A percentile compares a stretch with the other conserved stretches of the same genome.
Conservation (phyloP, 176 grass and related monocot species). For the Alopecurus myosuroides region DNA sequence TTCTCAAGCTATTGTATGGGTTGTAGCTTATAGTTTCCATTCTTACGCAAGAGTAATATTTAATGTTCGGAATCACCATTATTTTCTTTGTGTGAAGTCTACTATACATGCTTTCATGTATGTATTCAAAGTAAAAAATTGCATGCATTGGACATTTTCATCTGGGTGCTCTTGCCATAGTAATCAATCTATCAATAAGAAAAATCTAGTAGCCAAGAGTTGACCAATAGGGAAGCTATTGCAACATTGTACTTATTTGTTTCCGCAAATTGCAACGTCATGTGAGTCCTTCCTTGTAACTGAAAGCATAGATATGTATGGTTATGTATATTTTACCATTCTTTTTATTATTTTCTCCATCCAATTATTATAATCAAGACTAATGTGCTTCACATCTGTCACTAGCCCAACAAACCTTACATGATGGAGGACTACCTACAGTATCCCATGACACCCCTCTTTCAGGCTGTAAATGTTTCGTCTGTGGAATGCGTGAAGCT, state of each 20-base stretch:
- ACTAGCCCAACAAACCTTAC: slow-evolving; percentile 21
- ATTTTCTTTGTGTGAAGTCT: not conserved
- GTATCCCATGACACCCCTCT: slow-evolving; percentile 18
- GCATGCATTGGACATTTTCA: not conserved
- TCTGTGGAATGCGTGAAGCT: slow-evolving; percentile 34
- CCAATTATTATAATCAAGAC: not conserved
- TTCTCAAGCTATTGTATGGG: not conserved
- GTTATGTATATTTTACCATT: slow-evolving; percentile 10
- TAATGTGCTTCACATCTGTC: slow-evolving; percentile 8
- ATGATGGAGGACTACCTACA: not conserved
- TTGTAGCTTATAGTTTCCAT: not conserved
- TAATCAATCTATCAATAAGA: not conserved
- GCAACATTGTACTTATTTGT: not conserved
- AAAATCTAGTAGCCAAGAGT: not conserved
- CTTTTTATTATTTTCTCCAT: not conserved
- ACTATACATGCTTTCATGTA: not conserved
- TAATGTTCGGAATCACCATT: not conserved
- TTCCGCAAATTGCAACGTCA: not conserved
- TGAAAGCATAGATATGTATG: not conserved
- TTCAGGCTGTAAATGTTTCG: slow-evolving; percentile 24
- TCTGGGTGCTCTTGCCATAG: not conserved
- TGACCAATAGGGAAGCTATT: not conserved
- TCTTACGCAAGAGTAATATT: not conserved
- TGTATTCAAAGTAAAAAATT: not conserved
- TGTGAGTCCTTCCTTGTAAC: not conserved